phyloP scores from a whole-genome alignment of 225 moss, liverwort and hornwort genomes.

The Ulota crispa region DNA sequence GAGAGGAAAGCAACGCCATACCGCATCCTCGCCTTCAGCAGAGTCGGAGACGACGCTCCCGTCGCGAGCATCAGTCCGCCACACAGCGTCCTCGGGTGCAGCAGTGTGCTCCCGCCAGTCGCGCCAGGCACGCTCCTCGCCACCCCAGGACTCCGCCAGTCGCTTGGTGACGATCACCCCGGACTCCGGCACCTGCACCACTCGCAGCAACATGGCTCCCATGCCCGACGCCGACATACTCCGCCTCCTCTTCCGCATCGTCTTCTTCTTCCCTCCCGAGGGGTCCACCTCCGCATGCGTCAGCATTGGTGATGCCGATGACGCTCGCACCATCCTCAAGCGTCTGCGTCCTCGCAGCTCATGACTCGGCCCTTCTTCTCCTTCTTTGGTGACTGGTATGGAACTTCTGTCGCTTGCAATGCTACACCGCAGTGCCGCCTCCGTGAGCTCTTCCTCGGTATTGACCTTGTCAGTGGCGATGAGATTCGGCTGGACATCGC shows the following conservation, averaged over 20 bases:
- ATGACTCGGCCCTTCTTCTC: not conserved
- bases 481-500: not conserved
- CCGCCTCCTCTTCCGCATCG: constrained; percentile 43
- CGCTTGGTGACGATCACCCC: constrained; percentile 9
- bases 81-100: not conserved
- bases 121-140: constrained; percentile 7
- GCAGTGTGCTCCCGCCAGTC: constrained; percentile 24
- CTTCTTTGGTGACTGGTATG: not conserved
- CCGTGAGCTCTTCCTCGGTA: constrained; percentile 11
- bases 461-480: not conserved
- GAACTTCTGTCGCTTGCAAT: not conserved
- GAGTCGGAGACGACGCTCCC: not conserved
- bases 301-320: not conserved
- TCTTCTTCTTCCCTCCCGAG: not conserved
- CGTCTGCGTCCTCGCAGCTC: not conserved
- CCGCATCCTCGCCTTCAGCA: constrained; percentile 29
- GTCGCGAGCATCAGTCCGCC: not conserved
- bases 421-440: constrained; percentile 23
- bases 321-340: not conserved
- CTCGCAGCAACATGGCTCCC: constrained; percentile 47
- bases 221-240: constrained; percentile 48
- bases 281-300: not conserved
- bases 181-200: constrained; percentile 43
- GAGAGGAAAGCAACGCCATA: not conserved
- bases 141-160: constrained; percentile 24